Conservation (phyloP, 2,329 filamentous ascomycete species). For the Trichoderma sp. region DNA sequence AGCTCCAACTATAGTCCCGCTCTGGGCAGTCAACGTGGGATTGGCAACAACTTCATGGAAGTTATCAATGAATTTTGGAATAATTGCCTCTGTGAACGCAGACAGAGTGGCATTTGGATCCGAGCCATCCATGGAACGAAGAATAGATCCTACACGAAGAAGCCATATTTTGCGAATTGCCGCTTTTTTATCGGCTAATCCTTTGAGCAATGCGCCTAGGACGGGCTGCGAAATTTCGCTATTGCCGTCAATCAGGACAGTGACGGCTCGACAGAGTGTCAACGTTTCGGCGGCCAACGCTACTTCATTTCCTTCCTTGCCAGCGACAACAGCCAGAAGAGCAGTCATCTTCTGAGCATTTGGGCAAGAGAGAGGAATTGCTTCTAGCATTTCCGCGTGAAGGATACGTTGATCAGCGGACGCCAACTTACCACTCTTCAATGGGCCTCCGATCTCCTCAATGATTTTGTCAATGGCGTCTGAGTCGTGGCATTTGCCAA, state of each 20-base stretch:
- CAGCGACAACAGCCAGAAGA: slow-evolving; percentile 66
- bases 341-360: slow-evolving; percentile 67
- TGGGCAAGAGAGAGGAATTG: slow-evolving; percentile 59
- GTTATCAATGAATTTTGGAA: slow-evolving; percentile 62
- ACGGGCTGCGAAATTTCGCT: slow-evolving; percentile 65
- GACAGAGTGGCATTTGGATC: slow-evolving; percentile 50
- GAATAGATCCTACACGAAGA: slow-evolving; percentile 68
- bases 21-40: slow-evolving; percentile 76
- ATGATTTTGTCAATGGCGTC: slow-evolving; percentile 65
- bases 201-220: slow-evolving; percentile 74
- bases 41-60: slow-evolving; percentile 81
- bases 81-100: slow-evolving; percentile 55
- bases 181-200: slow-evolving; percentile 80
- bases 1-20: slow-evolving; percentile 75
- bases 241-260: slow-evolving; percentile 62
- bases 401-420: slow-evolving; percentile 81
- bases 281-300: slow-evolving; percentile 76
- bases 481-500: slow-evolving; percentile 60
- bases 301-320: slow-evolving; percentile 86
- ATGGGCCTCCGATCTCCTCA: slow-evolving; percentile 74
- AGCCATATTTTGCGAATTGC: slow-evolving; percentile 79
- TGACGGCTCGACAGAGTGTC: slow-evolving; percentile 67
- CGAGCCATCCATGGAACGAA: slow-evolving; percentile 57
- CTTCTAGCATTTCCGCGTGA: slow-evolving; percentile 77
- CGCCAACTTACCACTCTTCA: slow-evolving; percentile 82